phyloP scores from a whole-genome alignment of 202 grass and related monocot species.

The Cymbopogon flexuosus region DNA sequence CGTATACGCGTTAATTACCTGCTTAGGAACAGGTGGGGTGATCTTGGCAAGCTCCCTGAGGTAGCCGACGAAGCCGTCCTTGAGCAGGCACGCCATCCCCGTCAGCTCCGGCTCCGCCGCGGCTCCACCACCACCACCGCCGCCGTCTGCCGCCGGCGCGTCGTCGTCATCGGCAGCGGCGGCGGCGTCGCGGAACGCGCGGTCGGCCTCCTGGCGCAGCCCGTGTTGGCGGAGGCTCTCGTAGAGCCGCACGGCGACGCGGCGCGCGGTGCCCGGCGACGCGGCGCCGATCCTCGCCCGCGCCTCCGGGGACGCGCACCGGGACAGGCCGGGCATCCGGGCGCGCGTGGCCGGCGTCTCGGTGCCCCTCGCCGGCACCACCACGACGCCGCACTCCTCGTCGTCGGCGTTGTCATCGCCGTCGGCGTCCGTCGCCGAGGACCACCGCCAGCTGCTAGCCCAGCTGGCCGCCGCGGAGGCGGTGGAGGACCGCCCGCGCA shows the following conservation, averaged over 20 bases:
- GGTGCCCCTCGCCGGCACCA: not conserved
- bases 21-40: constrained; percentile 19
- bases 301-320: constrained; percentile 25
- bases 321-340: not conserved
- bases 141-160: not conserved
- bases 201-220: constrained; percentile 15
- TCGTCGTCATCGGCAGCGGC: fast-evolving
- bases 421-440: not conserved
- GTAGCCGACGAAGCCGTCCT: constrained; percentile 31
- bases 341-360: constrained; percentile 1
- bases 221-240: constrained; percentile 21
- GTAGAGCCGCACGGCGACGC: constrained; percentile 2
- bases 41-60: constrained; percentile 26
- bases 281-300: not conserved
- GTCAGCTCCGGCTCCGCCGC: not conserved
- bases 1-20: not conserved
- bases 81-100: constrained; percentile 26
- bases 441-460: not conserved
- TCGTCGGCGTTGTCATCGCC: too few species aligned
- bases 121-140: not conserved
- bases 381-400: not conserved
- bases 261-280: constrained; percentile 1
- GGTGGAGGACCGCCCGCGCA: not conserved
- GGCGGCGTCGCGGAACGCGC: not conserved
- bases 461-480: not conserved